Conservation (phyloP, 176 grass and related monocot species). For the Saccharum officinarum region DNA sequence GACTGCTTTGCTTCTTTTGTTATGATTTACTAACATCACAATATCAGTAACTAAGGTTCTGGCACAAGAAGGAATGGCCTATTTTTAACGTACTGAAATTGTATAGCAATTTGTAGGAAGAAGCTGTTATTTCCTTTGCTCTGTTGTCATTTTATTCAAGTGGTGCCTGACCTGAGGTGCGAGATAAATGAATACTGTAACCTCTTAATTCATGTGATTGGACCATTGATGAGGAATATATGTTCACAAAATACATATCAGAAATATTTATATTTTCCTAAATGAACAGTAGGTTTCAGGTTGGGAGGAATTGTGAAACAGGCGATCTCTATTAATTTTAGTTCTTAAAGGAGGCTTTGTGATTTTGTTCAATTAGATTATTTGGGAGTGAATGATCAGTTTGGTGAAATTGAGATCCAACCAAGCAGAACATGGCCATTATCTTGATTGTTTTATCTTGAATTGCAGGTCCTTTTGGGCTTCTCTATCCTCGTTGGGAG, state of each 20-base stretch:
- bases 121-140: neutral
- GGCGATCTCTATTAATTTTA: neutral
- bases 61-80: neutral
- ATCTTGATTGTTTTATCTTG: slow-evolving; percentile 5
- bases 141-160: neutral
- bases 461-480: slow-evolving; percentile 82
- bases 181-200: slow-evolving; percentile 12
- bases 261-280: neutral
- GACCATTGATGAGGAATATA: neutral
- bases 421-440: neutral
- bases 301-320: neutral
- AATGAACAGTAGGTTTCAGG: neutral
- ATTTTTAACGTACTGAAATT: neutral
- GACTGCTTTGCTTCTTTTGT: neutral
- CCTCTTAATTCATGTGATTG: neutral
- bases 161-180: neutral
- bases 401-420: neutral
- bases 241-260: slow-evolving; percentile 6
- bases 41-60: slow-evolving; percentile 10
- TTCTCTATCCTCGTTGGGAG: slow-evolving; percentile 98
- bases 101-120: neutral
- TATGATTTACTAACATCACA: neutral
- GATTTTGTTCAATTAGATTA: neutral
- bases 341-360: neutral
- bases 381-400: neutral